Conservation (phyloP, 495 filamentous ascomycete species). For the Neurospora sp. region DNA sequence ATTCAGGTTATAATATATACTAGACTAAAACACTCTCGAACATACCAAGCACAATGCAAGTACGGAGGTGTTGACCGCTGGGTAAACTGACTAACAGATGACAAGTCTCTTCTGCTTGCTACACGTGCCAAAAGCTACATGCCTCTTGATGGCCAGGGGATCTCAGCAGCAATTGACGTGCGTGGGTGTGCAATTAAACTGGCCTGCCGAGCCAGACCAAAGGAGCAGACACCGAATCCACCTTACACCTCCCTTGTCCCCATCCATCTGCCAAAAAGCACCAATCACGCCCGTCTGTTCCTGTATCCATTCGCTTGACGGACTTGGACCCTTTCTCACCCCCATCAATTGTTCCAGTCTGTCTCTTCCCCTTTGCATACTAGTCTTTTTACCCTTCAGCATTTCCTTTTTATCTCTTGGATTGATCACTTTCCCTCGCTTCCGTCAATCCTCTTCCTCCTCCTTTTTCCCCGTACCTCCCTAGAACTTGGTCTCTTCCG, state of each 20-base stretch:
- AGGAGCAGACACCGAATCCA: neutral
- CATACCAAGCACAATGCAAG: neutral
- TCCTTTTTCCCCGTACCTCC: slow-evolving; percentile 9
- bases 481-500: neutral
- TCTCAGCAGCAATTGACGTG: neutral
- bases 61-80: neutral
- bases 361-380: slow-evolving; percentile 1
- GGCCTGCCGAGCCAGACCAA: neutral
- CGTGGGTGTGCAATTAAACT: neutral
- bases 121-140: neutral
- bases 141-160: neutral
- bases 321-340: neutral
- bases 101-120: neutral
- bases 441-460: slow-evolving; percentile 14
- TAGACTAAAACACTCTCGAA: neutral
- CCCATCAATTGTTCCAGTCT: neutral
- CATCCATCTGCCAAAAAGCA: neutral
- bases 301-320: neutral
- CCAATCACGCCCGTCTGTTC: neutral
- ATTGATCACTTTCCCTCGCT: slow-evolving; percentile 7
- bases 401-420: slow-evolving; percentile 1
- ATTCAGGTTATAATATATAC: neutral
- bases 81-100: neutral
- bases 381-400: slow-evolving; percentile 2
- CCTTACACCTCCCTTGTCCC: neutral